Evolutionary conservation across 495 filamentous ascomycete species (phyloP), one percentile per base, ranked within the genome.

Genomic region (Tetracladium setigerum): DNA sequence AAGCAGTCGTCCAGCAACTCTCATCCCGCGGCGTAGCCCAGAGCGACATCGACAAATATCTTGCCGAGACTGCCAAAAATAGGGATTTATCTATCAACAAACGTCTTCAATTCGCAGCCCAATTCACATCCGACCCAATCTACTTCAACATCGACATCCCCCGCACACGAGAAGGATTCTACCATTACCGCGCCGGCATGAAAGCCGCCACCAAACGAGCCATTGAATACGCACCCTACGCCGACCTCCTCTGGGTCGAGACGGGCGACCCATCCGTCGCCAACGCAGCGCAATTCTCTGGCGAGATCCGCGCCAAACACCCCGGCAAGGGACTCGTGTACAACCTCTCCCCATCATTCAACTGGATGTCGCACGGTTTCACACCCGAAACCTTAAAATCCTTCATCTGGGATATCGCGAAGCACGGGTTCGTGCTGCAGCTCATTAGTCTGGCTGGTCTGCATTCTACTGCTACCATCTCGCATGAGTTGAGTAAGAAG

Each of bases 341-440:
- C 71, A 98, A 98, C 70, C 78, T 98, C 2, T 84, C 77, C 15
- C 92, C 92, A 9, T 92, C 86, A 15, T 98, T 98, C 79, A 97
- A 98, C 72, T 98, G 92, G 92, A 88, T 92, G 79, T 80, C 77
- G 19, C 89, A 97, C 64, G 92, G 92, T 19, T 98, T 97, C 66
- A 78, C 80, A 11, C 78, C 86, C 43, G 79, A 72, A 17, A 76
- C 82, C 4, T 72, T 98, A 32, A 85, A 83, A 65, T 84, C 78
- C 6, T 98, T 98, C 59, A 82, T 97, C 54, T 95, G 91, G 91
- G 92, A 97, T 64, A 76, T 98, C 30, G 92, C 88, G 5, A 81
- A 85, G 66, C 83, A 95, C 54, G 94, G 89, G 7, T 96, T 98
- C 60, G 86, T 95, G 17, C 70, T 98, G 38, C 92, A 98, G 74